These are phyloP conservation scores for Spiromastix sp. DNA, from an alignment of 2,329 filamentous ascomycete species.

Conservation along the genomic window DNA sequence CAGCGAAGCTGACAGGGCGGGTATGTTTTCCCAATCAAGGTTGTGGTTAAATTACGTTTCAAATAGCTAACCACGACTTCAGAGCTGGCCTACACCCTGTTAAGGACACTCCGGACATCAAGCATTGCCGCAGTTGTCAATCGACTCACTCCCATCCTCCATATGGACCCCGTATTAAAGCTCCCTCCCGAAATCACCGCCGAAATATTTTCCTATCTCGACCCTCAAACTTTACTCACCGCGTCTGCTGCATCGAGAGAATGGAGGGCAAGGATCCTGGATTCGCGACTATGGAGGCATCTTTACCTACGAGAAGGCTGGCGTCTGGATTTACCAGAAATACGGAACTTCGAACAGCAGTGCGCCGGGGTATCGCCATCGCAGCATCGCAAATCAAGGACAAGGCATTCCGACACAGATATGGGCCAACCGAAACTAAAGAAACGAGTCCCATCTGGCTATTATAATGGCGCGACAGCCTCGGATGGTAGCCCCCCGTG, in stretches of 20 bases:
- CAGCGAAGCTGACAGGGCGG: slow-evolving; percentile 45
- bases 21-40: slow-evolving; percentile 25
- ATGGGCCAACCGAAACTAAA: slow-evolving; percentile 42
- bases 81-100: slow-evolving; percentile 73
- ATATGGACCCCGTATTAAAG: slow-evolving; percentile 81
- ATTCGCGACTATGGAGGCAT: slow-evolving; percentile 76
- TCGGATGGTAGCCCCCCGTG: slow-evolving; percentile 18
- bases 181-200: slow-evolving; percentile 86
- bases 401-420: slow-evolving; percentile 37
- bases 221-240: slow-evolving; percentile 66
- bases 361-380: slow-evolving; percentile 23
- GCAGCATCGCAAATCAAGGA: slow-evolving; percentile 36
- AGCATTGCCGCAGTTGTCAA: slow-evolving; percentile 72
- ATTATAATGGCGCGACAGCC: slow-evolving; percentile 30
- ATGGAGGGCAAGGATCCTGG: slow-evolving; percentile 73
- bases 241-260: slow-evolving; percentile 68
- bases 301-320: slow-evolving; percentile 81
- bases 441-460: slow-evolving; percentile 39
- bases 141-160: slow-evolving; percentile 68
- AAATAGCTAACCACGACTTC: slow-evolving; percentile 9
- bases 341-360: slow-evolving; percentile 54
- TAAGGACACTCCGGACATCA: slow-evolving; percentile 69
- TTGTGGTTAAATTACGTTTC: no score
- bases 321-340: slow-evolving; percentile 57
- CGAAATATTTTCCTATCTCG: slow-evolving; percentile 77